Evolutionary conservation across 2,329 filamentous ascomycete species (phyloP), one percentile per base, ranked within the genome.

Genomic region (Fusarium nodosum): DNA sequence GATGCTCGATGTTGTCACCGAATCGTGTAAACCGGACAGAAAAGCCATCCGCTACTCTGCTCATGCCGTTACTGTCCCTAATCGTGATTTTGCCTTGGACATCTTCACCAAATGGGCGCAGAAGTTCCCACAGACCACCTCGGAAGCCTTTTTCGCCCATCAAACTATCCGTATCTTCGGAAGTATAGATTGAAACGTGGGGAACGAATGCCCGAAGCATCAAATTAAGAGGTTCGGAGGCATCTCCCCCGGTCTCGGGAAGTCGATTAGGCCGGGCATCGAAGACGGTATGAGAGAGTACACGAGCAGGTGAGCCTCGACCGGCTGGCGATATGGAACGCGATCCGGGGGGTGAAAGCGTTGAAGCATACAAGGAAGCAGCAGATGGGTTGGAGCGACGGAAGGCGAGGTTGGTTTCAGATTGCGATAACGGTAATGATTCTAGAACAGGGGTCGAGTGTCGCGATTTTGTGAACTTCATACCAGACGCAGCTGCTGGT

Each of bases 81-180:
- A 98, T 91, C 5, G 92, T 92, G 53, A 99, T 91, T 76, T 96
- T 97, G 31, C 96, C 96, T 51, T 91, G 88, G 1, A 98, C 87
- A 18, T 86, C 88, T 80, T 99, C 96, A 31, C 96, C 96, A 81
- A 97, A 99, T 0, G 96, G 95, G 52, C 95, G 86, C 58, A 99
- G 82, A 26, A 99, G 82, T 78, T 97, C 92, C 83, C 94, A 90
- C 50, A 99, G 84, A 0, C 95, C 94, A 45, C 89, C 86, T 39
- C 88, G 84, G 71, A 98, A 93, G 0, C 97, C 97, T 80, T 99
- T 99, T 68, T 91, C 90, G 62, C 85, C 86, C 56, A 94, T 86
- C 61, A 99, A 81, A 60, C 90, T 87, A 76, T 97, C 92, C 1
- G 93, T 96, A 76, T 98, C 95, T 18, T 87, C 83, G 16, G 95